Percentiles rank a stretch among this genome's conserved stretches.
These are phyloP conservation scores for Eutrema yunnanense DNA, from an alignment of 345 rosid species.

Conservation along the genomic window DNA sequence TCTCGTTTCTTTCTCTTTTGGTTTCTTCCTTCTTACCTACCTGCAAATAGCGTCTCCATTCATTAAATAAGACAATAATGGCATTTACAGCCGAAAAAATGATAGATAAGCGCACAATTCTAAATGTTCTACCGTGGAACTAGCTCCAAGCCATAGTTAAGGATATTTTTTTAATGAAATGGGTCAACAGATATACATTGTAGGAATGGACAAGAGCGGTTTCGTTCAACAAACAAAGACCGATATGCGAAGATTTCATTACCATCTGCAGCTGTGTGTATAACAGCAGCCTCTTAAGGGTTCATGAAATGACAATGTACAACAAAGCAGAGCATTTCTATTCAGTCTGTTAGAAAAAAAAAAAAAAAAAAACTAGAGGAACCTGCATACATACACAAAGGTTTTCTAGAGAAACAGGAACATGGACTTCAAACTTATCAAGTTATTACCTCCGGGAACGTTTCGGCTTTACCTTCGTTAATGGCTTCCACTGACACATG, in stretches of 20 bases:
- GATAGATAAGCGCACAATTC: not conserved
- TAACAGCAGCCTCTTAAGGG: conserved; percentile 1
- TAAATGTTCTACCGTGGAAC: not conserved
- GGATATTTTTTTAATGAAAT: not conserved
- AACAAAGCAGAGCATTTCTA: not conserved
- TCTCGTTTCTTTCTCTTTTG: conserved; percentile 1
- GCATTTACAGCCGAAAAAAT: not conserved
- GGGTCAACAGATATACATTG: not conserved
- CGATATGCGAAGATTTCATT: not conserved
- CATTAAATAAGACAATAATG: conserved; percentile 19
- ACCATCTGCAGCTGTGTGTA: not conserved
- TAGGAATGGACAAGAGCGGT: not conserved
- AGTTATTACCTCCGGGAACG: conserved; percentile 25
- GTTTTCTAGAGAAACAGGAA: not conserved
- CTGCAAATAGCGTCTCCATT: conserved; percentile 31
- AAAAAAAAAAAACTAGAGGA: not conserved
- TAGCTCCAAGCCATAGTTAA: not conserved
- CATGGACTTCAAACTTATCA: conserved; percentile 8
- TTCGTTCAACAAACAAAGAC: not conserved
- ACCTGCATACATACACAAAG: no score
- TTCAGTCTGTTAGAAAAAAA: not conserved
- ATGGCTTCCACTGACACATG: not conserved
- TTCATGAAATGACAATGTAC: not conserved
- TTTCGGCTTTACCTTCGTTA: conserved; percentile 27
- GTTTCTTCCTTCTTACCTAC: conserved; percentile 34